Evolutionary conservation across 495 filamentous ascomycete genomes (phyloP).

Genomic region (Evernia prunastri): DNA sequence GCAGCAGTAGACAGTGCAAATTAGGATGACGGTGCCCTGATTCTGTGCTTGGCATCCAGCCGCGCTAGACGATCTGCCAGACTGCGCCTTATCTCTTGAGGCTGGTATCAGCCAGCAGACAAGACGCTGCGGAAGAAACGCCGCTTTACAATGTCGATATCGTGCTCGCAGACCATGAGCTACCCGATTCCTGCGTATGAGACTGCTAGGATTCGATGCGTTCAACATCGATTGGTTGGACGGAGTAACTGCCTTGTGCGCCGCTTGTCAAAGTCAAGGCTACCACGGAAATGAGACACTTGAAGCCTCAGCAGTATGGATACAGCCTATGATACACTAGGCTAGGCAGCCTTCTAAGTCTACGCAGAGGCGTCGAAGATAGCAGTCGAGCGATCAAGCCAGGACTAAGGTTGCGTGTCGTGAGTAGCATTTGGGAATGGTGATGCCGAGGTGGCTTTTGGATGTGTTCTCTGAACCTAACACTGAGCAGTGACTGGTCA

Average conservation of each 20-base stretch:
- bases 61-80: no score
- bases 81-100: no score
- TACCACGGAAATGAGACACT: not conserved
- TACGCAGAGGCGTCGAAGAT: not conserved
- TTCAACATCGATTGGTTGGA: not conserved
- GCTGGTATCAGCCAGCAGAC: no score
- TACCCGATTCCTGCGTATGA: no score
- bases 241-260: not conserved
- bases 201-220: not conserved
- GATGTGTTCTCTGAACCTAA: not conserved
- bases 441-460: no score
- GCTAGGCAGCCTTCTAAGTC: not conserved
- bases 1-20: no score
- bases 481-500: not conserved
- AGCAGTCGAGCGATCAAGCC: not conserved
- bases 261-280: not conserved
- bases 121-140: no score
- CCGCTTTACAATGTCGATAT: no score
- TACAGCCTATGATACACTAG: not conserved
- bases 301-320: not conserved
- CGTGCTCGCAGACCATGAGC: no score
- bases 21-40: no score
- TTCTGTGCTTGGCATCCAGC: no score
- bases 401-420: not conserved
- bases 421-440: not conserved